Conservation (phyloP, 139 green algal genomes). For the Parachlorella kessleri region DNA sequence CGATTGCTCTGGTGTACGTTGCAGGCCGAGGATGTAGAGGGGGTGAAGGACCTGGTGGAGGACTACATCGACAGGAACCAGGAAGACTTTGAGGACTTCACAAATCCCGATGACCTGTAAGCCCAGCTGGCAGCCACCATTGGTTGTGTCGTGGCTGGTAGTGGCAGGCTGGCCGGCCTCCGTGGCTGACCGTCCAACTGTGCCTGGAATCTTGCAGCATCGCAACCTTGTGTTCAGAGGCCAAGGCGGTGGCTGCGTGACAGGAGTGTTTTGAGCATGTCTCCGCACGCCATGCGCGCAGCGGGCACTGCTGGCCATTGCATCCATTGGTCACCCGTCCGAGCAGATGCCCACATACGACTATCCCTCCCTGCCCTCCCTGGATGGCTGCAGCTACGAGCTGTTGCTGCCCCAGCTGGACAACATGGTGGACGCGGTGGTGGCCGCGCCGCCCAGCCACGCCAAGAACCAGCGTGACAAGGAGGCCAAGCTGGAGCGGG, state of each 20-base stretch:
- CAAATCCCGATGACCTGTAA: constrained; percentile 47
- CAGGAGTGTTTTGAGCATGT: too few species aligned
- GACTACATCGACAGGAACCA: constrained; percentile 85
- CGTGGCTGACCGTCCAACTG: too few species aligned
- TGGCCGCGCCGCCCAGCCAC: constrained; percentile 44
- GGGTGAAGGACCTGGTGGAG: constrained; percentile 87
- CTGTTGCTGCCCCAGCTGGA: constrained; percentile 72
- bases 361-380: background rate
- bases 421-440: constrained; percentile 59
- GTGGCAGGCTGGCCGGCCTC: too few species aligned
- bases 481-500: constrained; percentile 55
- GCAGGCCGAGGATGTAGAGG: constrained; percentile 70
- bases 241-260: too few species aligned
- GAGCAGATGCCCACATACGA: too few species aligned
- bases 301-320: too few species aligned
- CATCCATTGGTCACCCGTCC: too few species aligned
- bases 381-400: constrained; percentile 82
- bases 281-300: too few species aligned
- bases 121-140: background rate
- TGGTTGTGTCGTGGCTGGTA: too few species aligned
- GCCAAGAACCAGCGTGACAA: constrained; percentile 35
- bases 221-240: too few species aligned
- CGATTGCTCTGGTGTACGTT: too few species aligned
- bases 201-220: too few species aligned
- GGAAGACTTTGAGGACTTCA: constrained; percentile 81